These are phyloP conservation scores for Didymella pomorum DNA, from an alignment of 2,329 filamentous ascomycete species.

Conservation along the genomic window DNA sequence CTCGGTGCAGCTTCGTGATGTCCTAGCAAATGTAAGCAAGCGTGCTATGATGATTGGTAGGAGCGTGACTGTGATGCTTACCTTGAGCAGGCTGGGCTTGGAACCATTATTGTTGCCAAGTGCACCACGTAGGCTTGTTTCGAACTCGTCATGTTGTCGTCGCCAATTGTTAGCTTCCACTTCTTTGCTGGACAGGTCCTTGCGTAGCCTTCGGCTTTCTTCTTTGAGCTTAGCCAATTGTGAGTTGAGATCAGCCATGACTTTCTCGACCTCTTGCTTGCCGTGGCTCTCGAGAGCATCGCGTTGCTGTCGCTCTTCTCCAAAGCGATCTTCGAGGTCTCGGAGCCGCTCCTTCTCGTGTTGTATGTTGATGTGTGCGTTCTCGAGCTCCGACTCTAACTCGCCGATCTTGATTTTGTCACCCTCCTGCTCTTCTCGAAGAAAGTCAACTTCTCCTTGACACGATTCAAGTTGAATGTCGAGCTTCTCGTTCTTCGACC, in stretches of 20 bases:
- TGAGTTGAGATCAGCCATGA: slow-evolving; percentile 89
- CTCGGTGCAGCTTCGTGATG: slow-evolving; percentile 85
- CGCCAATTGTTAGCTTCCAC: slow-evolving; percentile 92
- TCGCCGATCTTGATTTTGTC: slow-evolving; percentile 99
- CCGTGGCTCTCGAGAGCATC: slow-evolving; percentile 87
- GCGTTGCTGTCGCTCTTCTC: slow-evolving; percentile 82
- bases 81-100: slow-evolving; percentile 82
- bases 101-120: slow-evolving; percentile 89
- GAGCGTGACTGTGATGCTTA: slow-evolving; percentile 44
- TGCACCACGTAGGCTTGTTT: slow-evolving; percentile 85
- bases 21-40: slow-evolving; percentile 60
- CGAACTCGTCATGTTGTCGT: slow-evolving; percentile 86
- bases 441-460: slow-evolving; percentile 91
- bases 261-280: slow-evolving; percentile 93
- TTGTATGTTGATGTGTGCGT: slow-evolving; percentile 78
- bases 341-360: slow-evolving; percentile 78
- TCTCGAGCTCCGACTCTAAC: slow-evolving; percentile 82
- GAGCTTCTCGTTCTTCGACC: slow-evolving; percentile 85
- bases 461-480: slow-evolving; percentile 91
- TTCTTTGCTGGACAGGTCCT: slow-evolving; percentile 82
- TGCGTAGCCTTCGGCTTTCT: slow-evolving; percentile 81
- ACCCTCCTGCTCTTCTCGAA: slow-evolving; percentile 93
- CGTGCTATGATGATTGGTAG: not conserved
- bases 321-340: slow-evolving; percentile 68
- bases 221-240: slow-evolving; percentile 85